These are phyloP conservation scores for Streptanthus diversifolius DNA, from an alignment of 345 rosid genomes.

Conservation along the genomic window DNA sequence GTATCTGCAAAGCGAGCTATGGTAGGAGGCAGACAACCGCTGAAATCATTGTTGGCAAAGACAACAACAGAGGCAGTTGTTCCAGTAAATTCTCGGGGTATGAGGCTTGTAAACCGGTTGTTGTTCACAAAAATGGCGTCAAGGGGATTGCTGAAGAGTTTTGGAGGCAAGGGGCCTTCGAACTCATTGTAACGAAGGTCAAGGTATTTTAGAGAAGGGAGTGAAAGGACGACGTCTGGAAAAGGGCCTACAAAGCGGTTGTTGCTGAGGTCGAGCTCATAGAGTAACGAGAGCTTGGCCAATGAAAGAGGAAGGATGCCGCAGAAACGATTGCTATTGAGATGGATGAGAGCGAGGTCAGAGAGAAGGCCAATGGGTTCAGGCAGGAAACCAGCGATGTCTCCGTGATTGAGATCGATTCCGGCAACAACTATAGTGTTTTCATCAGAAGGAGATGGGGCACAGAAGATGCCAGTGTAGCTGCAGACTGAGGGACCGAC, in stretches of 20 bases:
- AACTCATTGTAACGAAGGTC: slow-evolving; percentile 86
- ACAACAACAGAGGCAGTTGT: slow-evolving; percentile 67
- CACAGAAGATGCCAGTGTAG: slow-evolving; percentile 63
- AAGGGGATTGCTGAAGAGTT: slow-evolving; percentile 55
- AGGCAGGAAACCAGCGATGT: slow-evolving; percentile 81
- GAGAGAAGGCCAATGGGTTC: slow-evolving; percentile 70
- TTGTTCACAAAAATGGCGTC: slow-evolving; percentile 87
- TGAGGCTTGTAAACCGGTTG: slow-evolving; percentile 53
- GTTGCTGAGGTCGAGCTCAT: slow-evolving; percentile 84
- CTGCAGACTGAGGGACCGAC: slow-evolving; percentile 67
- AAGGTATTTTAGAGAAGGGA: slow-evolving; percentile 56
- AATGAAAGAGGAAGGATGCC: slow-evolving; percentile 66
- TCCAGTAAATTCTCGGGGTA: slow-evolving; percentile 38
- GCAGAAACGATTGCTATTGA: slow-evolving; percentile 84
- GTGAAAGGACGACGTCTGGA: slow-evolving; percentile 61
- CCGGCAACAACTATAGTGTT: slow-evolving; percentile 59
- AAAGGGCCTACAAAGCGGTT: slow-evolving; percentile 87
- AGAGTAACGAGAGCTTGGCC: slow-evolving; percentile 59
- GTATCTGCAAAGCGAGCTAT: slow-evolving; percentile 61
- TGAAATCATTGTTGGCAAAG: slow-evolving; percentile 72
- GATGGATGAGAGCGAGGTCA: slow-evolving; percentile 69
- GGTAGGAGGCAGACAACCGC: slow-evolving; percentile 77
- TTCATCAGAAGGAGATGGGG: slow-evolving; percentile 48
- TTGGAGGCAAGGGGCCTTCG: slow-evolving; percentile 72
- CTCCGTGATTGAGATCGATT: slow-evolving; percentile 65